phyloP scores from a whole-genome alignment of 805 yeast species.

The Nakazawaea populi region DNA sequence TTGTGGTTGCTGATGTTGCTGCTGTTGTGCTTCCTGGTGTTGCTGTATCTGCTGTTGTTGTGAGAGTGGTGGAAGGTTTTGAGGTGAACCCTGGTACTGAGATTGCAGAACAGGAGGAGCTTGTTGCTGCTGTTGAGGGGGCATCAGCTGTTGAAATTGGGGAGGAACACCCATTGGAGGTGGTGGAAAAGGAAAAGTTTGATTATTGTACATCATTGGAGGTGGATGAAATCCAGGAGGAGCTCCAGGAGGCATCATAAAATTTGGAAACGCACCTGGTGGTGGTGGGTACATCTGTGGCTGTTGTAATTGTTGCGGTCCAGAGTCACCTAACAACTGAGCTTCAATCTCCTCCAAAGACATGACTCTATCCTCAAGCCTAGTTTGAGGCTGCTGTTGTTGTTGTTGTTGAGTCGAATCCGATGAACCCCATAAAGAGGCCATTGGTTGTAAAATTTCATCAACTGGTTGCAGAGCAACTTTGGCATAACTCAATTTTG shows the following conservation, averaged over 20 bases:
- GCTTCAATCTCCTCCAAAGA: slow-evolving; percentile 86
- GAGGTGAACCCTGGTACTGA: slow-evolving; percentile 24
- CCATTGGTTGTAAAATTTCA: slow-evolving; percentile 58
- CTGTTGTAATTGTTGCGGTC: slow-evolving; percentile 17
- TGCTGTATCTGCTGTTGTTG: slow-evolving; percentile 6
- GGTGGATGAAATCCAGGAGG: slow-evolving; percentile 12
- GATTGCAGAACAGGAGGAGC: slow-evolving; percentile 15
- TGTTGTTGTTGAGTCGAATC: slow-evolving; percentile 18
- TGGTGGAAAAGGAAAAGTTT: slow-evolving; percentile 15
- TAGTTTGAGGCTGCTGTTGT: slow-evolving; percentile 12
- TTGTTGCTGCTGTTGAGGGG: slow-evolving; percentile 15
- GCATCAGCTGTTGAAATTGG: slow-evolving; percentile 14
- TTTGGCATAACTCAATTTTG: slow-evolving; percentile 34
- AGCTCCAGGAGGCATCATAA: slow-evolving; percentile 13
- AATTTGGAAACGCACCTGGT: slow-evolving; percentile 14
- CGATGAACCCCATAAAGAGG: slow-evolving; percentile 54
- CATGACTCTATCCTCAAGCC: slow-evolving; percentile 38
- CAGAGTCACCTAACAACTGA: slow-evolving; percentile 44
- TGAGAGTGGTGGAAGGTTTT: slow-evolving; percentile 14
- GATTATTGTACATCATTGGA: slow-evolving; percentile 13
- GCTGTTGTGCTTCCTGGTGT: slow-evolving; percentile 7
- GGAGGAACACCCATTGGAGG: slow-evolving; percentile 9
- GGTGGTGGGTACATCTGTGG: slow-evolving; percentile 18
- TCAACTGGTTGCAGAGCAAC: slow-evolving; percentile 30
- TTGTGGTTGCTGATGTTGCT: slow-evolving; percentile 4